A percentile compares a stretch with the other conserved stretches of the same genome.
Evolutionary conservation across 169 alveolate genomes (phyloP).

Genomic region (Fabrea salina): DNA sequence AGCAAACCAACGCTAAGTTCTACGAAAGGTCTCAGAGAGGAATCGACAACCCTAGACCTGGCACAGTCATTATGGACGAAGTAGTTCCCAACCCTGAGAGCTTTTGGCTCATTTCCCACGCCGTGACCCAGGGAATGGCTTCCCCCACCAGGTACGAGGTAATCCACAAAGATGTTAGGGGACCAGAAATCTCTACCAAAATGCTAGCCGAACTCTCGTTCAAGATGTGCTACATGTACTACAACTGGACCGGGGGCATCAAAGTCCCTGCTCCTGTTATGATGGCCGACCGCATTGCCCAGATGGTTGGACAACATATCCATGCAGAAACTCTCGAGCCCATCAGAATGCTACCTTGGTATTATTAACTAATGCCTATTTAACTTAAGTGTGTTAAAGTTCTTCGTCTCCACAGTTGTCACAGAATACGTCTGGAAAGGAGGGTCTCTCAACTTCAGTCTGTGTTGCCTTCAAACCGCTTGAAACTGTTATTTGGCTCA

Average conservation of each 20-base stretch:
- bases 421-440: neutral
- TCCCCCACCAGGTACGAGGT: constrained; percentile 68
- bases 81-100: constrained; percentile 44
- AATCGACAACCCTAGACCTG: constrained; percentile 60
- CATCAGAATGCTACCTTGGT: constrained; percentile 7
- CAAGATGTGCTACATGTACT: constrained; percentile 74
- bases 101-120: constrained; percentile 65
- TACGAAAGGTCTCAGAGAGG: constrained; percentile 16
- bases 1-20: constrained; percentile 45
- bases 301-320: constrained; percentile 57
- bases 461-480: neutral
- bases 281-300: constrained; percentile 69
- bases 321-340: neutral
- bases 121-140: constrained; percentile 66
- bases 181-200: neutral
- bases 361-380: neutral
- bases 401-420: too few relatives aligned
- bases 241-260: constrained; percentile 76
- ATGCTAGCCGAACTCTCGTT: constrained; percentile 56
- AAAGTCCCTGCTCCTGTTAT: constrained; percentile 77
- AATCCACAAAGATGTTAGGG: neutral
- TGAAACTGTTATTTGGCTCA: neutral
- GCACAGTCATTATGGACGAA: constrained; percentile 53
- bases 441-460: neutral
- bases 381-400: too few relatives aligned